Conservation (phyloP, 805 yeast genomes). For the Barnettozyma vustinii region DNA sequence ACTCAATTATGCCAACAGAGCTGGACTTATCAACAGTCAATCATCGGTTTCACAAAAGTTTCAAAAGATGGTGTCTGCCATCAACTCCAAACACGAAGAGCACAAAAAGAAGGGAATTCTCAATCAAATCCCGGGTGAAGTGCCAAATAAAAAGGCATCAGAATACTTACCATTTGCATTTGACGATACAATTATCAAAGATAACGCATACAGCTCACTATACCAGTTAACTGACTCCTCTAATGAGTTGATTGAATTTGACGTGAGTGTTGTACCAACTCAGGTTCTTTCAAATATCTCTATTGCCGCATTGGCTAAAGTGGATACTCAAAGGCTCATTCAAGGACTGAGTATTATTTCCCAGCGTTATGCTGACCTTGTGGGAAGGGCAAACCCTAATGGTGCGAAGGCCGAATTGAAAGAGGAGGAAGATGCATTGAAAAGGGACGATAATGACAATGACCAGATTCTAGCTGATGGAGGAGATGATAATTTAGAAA, state of each 20-base stretch:
- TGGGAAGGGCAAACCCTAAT: conserved; percentile 21
- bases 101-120: conserved; percentile 25
- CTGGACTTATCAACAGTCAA: conserved; percentile 25
- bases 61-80: conserved; percentile 17
- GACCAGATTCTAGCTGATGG: conserved; percentile 17
- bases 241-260: conserved; percentile 61
- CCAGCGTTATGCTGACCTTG: conserved; percentile 53
- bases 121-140: conserved; percentile 23
- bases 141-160: conserved; percentile 23
- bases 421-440: conserved; percentile 23
- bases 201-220: conserved; percentile 51
- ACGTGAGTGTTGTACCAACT: conserved; percentile 62
- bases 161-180: conserved; percentile 27
- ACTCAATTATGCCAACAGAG: conserved; percentile 35
- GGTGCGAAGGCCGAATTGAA: conserved; percentile 27
- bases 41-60: conserved; percentile 15
- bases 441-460: conserved; percentile 24
- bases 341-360: conserved; percentile 67
- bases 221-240: conserved; percentile 60
- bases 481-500: conserved; percentile 35
- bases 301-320: conserved; percentile 55
- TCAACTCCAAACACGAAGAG: conserved; percentile 22
- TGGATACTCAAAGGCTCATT: conserved; percentile 46
- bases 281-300: conserved; percentile 62
- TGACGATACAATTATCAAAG: conserved; percentile 32